Base-by-base conservation (phyloP, 768 basidiomycete species). In the Tulasnella sp. region DNA sequence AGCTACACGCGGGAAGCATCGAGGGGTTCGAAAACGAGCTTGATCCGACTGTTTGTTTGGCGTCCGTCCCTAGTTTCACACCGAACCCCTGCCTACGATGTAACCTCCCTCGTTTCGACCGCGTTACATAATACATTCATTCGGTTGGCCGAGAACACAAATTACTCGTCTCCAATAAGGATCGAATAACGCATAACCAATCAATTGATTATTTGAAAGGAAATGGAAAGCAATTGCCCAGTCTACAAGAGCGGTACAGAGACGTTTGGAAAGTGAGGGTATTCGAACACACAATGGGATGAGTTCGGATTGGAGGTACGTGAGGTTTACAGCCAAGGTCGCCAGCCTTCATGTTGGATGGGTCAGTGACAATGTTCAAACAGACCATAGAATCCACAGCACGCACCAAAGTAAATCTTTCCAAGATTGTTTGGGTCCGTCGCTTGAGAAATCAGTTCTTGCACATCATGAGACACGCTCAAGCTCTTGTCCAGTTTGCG, bases 391-490 rank as follows among this genome's bases (percentile, higher is more conserved):
- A 31, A 69, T 18, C 31, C 64, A 18, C 14, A 14, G 20, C 11
- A 69, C 34, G 81, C 84, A 93, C 95, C 95, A 54, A 84, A 83
- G 84, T 89, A 99, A 82, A 98, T 95, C n/a, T 88, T 89, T 3
- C 92, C 92, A 28, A 98, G 86, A 85, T 95, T 95, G 73, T 87
- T 87, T 2, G 87, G 85, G 84, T 97, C 94, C 34, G 92, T 95
- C 54, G 97, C 97, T 84, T 94, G 92, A 28, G 94, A 92, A 80
- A 99, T 93, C 58, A 99, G 90, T 85, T 95, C 93, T 87, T 97
- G 98, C 81, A 99, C 95, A 7, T 93, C 94, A 83, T 95, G 96
- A 85, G 97, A 94, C 37, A 97, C 94, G 83, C 95, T 97, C 81
- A 98, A 88, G 4, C 91, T 89, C 84, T 92, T 93, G 84, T 95